These are phyloP conservation scores for Leptodontidium sp. DNA, from an alignment of 2,329 filamentous ascomycete genomes.

Conservation along the genomic window DNA sequence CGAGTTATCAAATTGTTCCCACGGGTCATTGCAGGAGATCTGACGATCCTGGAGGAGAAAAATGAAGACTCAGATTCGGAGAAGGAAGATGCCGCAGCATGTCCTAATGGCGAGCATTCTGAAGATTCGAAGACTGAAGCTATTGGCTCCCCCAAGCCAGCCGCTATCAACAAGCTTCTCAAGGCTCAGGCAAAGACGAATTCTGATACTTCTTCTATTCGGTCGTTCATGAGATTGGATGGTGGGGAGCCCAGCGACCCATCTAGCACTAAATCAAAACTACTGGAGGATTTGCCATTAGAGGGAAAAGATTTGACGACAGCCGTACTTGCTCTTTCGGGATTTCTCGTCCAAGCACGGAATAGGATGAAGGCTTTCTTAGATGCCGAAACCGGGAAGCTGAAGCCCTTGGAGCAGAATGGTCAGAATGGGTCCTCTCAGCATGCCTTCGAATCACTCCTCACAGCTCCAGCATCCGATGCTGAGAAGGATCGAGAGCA, in stretches of 20 bases:
- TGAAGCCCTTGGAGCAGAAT: conserved; percentile 58
- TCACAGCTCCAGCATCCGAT: conserved; percentile 53
- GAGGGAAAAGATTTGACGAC: conserved; percentile 85
- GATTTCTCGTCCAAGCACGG: conserved; percentile 88
- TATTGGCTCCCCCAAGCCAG: conserved; percentile 44
- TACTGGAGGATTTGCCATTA: conserved; percentile 60
- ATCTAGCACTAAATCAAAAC: conserved; percentile 58
- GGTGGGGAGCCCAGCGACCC: conserved; percentile 61
- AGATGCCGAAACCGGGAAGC: conserved; percentile 67
- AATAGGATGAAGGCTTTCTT: conserved; percentile 68
- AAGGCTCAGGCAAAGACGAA: conserved; percentile 46
- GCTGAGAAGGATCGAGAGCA: conserved; percentile 68
- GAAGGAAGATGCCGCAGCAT: conserved; percentile 48
- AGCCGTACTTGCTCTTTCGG: conserved; percentile 83
- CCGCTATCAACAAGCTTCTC: conserved; percentile 52
- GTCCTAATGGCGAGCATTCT: conserved; percentile 50
- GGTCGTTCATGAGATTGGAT: conserved; percentile 62
- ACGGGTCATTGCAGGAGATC: conserved; percentile 79
- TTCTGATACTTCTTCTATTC: conserved; percentile 64
- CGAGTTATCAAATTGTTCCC: conserved; percentile 88
- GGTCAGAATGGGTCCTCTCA: conserved; percentile 54
- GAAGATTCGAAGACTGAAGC: conserved; percentile 34
- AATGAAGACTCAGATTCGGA: conserved; percentile 53
- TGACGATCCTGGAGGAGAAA: conserved; percentile 68
- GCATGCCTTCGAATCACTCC: conserved; percentile 62